phyloP scores from a whole-genome alignment of 345 rosid genomes.

The Melaleuca quinquenervia region DNA sequence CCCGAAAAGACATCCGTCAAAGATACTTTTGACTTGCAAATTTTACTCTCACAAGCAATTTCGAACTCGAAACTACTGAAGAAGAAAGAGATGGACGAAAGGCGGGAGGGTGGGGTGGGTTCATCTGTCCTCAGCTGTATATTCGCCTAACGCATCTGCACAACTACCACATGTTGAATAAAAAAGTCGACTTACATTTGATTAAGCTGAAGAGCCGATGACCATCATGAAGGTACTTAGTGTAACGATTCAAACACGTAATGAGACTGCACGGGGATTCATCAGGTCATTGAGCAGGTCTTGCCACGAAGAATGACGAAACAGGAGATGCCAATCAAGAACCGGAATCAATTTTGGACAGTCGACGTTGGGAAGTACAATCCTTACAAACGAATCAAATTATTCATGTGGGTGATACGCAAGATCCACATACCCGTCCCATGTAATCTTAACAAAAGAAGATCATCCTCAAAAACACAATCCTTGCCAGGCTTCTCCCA shows the following conservation, averaged over 20 bases:
- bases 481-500: background rate
- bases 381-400: background rate
- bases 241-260: background rate
- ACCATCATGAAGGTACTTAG: background rate
- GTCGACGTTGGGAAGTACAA: background rate
- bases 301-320: background rate
- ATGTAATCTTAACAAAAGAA: background rate
- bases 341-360: background rate
- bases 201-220: background rate
- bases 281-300: background rate
- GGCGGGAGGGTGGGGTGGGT: too few relatives aligned
- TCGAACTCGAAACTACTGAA: background rate
- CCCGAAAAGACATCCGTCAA: background rate
- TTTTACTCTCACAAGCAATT: background rate
- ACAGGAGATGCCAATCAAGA: background rate
- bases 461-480: background rate
- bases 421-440: background rate
- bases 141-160: background rate
- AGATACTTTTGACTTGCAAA: background rate
- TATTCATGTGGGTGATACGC: background rate
- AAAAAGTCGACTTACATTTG: background rate
- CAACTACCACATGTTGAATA: background rate
- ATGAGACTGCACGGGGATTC: background rate
- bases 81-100: background rate
- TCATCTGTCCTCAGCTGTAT: background rate